These are phyloP conservation scores for Dendrostoma leiphaemia DNA, from an alignment of 2,329 filamentous ascomycete species.

Conservation along the genomic window DNA sequence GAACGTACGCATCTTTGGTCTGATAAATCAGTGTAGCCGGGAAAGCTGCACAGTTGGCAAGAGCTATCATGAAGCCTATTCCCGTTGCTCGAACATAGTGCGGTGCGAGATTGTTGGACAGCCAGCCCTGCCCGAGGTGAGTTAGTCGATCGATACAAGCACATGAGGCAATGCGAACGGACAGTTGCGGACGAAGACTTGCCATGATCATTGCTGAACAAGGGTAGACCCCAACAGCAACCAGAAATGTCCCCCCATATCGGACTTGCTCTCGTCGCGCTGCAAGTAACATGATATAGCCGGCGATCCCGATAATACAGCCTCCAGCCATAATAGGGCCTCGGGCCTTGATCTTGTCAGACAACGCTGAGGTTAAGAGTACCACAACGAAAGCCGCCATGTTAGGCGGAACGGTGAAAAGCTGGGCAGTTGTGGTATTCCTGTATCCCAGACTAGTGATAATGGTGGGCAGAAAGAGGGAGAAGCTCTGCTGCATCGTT, in stretches of 20 bases:
- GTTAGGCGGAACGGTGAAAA: conserved; percentile 36
- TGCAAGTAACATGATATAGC: conserved; percentile 34
- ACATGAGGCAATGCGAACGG: not conserved
- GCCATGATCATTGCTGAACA: conserved; percentile 27
- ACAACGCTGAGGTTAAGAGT: conserved; percentile 30
- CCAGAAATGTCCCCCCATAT: conserved; percentile 35
- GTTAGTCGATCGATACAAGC: not conserved
- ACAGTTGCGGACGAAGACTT: conserved; percentile 1
- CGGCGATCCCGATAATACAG: conserved; percentile 29
- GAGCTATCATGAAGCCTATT: conserved; percentile 37
- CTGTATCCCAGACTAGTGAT: conserved; percentile 39
- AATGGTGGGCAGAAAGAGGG: conserved; percentile 44
- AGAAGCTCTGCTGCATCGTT: conserved; percentile 31
- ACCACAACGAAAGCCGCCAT: conserved; percentile 32
- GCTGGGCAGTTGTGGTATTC: conserved; percentile 32
- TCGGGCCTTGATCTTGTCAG: conserved; percentile 30
- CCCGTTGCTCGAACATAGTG: conserved; percentile 42
- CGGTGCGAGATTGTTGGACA: conserved; percentile 41
- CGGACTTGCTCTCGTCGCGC: conserved; percentile 28
- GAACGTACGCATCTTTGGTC: conserved; percentile 35
- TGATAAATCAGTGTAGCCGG: conserved; percentile 44
- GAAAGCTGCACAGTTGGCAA: conserved; percentile 42
- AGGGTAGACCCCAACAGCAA: conserved; percentile 30
- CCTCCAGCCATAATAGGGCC: conserved; percentile 32
- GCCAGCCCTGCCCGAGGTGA: conserved; percentile 31